Percentiles rank a stretch among this genome's conserved stretches.
Conservation (phyloP, 495 filamentous ascomycete species). For the Astrothelium macrocarpum region DNA sequence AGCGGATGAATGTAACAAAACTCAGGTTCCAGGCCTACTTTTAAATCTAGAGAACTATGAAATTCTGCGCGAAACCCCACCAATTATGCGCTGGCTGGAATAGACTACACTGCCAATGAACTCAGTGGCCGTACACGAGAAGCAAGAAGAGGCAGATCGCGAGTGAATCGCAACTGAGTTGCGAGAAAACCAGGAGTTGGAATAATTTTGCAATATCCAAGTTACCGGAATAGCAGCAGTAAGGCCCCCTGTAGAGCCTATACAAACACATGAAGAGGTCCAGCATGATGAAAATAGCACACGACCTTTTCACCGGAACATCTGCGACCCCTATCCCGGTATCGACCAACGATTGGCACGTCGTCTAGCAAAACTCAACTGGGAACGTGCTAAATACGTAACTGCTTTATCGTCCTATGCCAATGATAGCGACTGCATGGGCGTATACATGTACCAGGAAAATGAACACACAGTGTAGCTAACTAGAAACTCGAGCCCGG, state of each 20-base stretch:
- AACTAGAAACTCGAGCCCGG: neutral
- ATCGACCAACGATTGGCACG: neutral
- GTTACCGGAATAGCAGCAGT: neutral
- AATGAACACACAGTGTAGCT: neutral
- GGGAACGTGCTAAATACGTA: neutral
- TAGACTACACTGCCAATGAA: conserved; percentile 1
- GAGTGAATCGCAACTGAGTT: neutral
- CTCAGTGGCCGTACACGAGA: neutral
- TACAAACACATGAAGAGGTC: neutral
- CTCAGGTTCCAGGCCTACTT: too few relatives aligned
- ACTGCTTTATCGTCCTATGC: too few relatives aligned
- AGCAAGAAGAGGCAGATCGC: neutral
- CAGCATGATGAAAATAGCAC: neutral
- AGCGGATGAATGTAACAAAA: too few relatives aligned
- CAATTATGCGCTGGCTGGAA: conserved; percentile 8
- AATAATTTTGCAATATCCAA: neutral
- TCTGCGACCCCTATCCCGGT: neutral
- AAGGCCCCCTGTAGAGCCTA: neutral
- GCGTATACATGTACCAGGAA: neutral
- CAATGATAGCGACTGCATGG: neutral
- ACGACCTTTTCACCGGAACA: neutral
- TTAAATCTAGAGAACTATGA: too few relatives aligned
- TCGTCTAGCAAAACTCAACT: neutral
- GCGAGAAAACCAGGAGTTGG: neutral
- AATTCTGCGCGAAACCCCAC: too few relatives aligned